phyloP scores from a whole-genome alignment of 768 basidiomycete genomes.

The Suillus weaverae region DNA sequence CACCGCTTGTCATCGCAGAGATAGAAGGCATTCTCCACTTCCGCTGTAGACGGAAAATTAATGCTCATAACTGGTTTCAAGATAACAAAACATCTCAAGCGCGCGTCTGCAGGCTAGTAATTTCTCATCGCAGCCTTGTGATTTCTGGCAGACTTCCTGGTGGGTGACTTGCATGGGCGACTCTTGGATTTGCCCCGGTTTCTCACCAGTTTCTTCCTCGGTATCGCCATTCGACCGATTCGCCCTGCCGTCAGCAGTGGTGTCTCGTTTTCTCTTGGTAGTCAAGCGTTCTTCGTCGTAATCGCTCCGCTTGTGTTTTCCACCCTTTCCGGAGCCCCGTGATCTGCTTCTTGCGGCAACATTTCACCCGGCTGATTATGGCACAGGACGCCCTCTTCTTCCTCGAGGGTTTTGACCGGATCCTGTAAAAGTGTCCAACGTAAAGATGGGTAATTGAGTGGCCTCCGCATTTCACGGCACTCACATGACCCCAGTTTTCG shows the following conservation, averaged over 20 bases:
- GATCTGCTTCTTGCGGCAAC: background rate
- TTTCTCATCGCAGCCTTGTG: background rate
- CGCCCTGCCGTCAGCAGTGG: background rate
- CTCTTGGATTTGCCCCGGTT: background rate
- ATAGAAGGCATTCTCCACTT: background rate
- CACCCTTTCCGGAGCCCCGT: background rate
- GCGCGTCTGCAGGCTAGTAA: background rate
- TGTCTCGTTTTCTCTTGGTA: background rate
- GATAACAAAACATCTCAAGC: background rate
- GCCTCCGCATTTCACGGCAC: constrained; percentile 6
- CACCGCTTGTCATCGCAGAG: background rate
- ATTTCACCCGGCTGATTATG: constrained; percentile 7
- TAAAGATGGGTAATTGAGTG: background rate
- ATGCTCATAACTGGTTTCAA: background rate
- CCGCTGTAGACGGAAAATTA: background rate
- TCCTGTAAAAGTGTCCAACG: constrained; percentile 20
- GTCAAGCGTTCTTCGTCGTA: background rate
- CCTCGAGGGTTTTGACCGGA: constrained; percentile 27
- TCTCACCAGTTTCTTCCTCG: background rate
- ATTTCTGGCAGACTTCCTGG: constrained; percentile 1
- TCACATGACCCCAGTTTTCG: constrained; percentile 36
- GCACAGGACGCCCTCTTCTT: constrained; percentile 5
- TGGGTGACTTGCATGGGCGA: background rate
- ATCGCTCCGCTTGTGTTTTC: constrained; percentile 18
- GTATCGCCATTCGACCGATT: background rate